Evolutionary conservation across 352 stramenopile genomes (phyloP), one percentile per base, ranked within the genome.

Genomic region (Pythium rishiriense): DNA sequence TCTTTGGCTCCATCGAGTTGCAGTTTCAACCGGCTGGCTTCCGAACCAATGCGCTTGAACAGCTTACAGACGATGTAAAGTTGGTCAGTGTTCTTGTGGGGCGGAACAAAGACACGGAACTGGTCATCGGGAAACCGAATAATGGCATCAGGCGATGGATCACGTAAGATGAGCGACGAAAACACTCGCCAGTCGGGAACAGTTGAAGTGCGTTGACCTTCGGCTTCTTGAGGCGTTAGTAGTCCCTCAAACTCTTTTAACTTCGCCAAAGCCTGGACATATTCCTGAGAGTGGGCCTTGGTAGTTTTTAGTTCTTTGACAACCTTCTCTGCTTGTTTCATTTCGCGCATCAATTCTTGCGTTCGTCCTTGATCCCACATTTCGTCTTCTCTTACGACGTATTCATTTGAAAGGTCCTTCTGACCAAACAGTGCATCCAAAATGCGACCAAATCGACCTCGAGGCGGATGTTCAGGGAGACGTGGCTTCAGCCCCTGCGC

Each of bases 31-130:
- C 61, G 50, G 45, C 72, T 77, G 4, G 58, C 65, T 6, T 65
- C 52, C 0, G 72, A 81, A 19, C 72, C 76, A 26, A 82, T 71
- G 6, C 73, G 68, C 65, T 87, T 87, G 64, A 85, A 85, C 19
- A 87, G 21, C 35, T 83, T 84, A 49, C 74, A 83, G 10, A 80
- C 69, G 9, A 87, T 55, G 54, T 74, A 73, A 10, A 75, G 68
- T 26, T 79, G 68, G 1, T 62, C 55, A 0, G 25, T 21, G 1
- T 48, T 50, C 4, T 65, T 24, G 4, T 74, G 55, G 25, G 49
- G 49, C 14, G 70, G 57, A 4, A 69, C 62, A 49, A 72, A 87
- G 11, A 87, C 22, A 3, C 75, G 71, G 45, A 87, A 85, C 11
- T 75, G 46, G 22, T 87, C 75, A 12, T 75, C 61, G 6, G 75